Conservation (phyloP, 1,139 yeast genomes). For the Debaryomyces udenii region DNA sequence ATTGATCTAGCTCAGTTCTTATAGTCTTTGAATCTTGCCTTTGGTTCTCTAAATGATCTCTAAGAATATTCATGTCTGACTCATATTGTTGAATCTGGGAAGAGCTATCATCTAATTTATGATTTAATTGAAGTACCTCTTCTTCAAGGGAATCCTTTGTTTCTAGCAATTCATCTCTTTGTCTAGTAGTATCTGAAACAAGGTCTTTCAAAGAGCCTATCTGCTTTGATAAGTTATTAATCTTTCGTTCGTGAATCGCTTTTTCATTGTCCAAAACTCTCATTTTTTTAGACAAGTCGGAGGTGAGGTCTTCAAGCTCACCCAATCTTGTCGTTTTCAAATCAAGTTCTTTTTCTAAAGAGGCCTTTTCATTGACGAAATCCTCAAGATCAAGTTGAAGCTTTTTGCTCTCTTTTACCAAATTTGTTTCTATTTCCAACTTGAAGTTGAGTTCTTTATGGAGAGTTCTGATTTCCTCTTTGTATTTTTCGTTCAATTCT, state of each 20-base stretch:
- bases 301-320: constrained; percentile 45
- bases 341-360: constrained; percentile 55
- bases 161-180: constrained; percentile 52
- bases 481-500: constrained; percentile 46
- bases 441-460: constrained; percentile 59
- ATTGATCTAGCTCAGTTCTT: constrained; percentile 39
- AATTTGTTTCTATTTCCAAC: constrained; percentile 63
- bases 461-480: constrained; percentile 60
- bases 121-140: constrained; percentile 45
- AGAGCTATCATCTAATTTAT: constrained; percentile 47
- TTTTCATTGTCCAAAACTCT: constrained; percentile 50
- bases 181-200: constrained; percentile 50
- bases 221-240: constrained; percentile 54
- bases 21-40: constrained; percentile 36
- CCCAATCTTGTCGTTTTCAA: constrained; percentile 55
- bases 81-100: constrained; percentile 36
- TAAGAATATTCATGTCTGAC: constrained; percentile 33
- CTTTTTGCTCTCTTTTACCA: constrained; percentile 66
- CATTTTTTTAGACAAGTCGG: constrained; percentile 50
- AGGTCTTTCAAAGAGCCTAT: constrained; percentile 53
- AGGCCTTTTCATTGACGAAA: constrained; percentile 46
- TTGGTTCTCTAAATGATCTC: constrained; percentile 41
- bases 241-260: constrained; percentile 46
- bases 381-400: constrained; percentile 65
- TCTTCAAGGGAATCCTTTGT: constrained; percentile 52